Evolutionary conservation across 139 green algal genomes (phyloP), one percentile per base, ranked within the genome.

Genomic region (Medakamo hakoo): DNA sequence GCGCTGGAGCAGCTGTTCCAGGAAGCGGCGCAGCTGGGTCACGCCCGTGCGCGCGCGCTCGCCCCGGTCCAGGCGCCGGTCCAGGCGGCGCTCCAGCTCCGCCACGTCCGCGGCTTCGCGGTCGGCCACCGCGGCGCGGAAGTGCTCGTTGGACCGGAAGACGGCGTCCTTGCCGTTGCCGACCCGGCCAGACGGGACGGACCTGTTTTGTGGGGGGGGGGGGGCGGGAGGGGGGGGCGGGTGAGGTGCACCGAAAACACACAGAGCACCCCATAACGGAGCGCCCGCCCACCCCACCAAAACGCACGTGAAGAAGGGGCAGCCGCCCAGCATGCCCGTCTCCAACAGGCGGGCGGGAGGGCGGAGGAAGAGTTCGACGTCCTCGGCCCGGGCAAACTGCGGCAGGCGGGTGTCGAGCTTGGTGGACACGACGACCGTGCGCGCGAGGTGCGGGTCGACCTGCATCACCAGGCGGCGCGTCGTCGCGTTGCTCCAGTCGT

Each of bases 371-470:
- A 86, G 73, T 68, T 97, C 89, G 59, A 93, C 86, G 66, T 97
- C 90, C 4, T 76, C 69, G 4, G 76, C 69, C 2, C 85, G 72
- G 19, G 82, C 78, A 75, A 97, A 97, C 71, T 95, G 88, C 0
- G 89, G 90, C 49, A 96, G 85, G 58, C 87, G 76, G 14, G 90
- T 96, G 80, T 97, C 90, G 30, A 97, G 76, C 82, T 97, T 97
- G 56, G 90, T 97, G 68, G 80, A 91, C 24, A 97, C 90, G 31
- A 97, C 69, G 18, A 97, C 90, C 2, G 90, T 95, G 58, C 90
- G 82, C 0, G 78, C 71, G 48, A 97, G 80, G 4, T 78, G 78
- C 5, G 90, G 90, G 77, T 97, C 90, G 24, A 88, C 82, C 82
- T 87, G 75, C 84, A 95, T 93, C 60, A 97, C 90, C 19, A 95